Evolutionary conservation across 1,139 yeast genomes (phyloP).

Genomic region (Kurtzmaniella quercitrusa): DNA sequence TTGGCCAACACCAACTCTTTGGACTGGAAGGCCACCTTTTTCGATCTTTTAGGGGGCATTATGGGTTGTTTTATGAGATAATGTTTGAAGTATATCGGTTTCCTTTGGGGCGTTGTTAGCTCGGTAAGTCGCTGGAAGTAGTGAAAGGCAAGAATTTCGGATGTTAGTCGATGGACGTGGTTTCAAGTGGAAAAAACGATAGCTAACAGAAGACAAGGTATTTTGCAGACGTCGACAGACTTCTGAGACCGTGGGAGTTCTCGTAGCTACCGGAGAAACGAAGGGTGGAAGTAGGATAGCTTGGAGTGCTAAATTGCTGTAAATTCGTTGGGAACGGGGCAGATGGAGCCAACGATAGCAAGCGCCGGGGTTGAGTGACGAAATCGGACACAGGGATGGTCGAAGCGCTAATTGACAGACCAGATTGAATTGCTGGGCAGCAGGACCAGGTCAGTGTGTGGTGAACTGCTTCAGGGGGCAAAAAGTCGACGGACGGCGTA

Average conservation of each 20-base stretch:
- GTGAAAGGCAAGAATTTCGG: too few species aligned
- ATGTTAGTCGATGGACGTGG: neutral
- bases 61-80: too few species aligned
- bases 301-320: too few species aligned
- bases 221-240: too few species aligned
- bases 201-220: too few species aligned
- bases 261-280: too few species aligned
- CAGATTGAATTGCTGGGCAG: neutral
- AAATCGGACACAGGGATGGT: neutral
- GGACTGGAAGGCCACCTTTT: constrained; percentile 20
- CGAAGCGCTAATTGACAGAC: neutral
- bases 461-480: neutral
- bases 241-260: too few species aligned
- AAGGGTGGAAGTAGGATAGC: too few species aligned
- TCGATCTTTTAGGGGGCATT: constrained; percentile 26
- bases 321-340: neutral
- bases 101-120: too few species aligned
- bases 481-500: neutral
- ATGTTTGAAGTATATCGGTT: too few species aligned
- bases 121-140: too few species aligned
- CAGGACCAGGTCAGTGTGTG: neutral
- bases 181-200: too few species aligned
- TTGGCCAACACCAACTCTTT: constrained; percentile 41
- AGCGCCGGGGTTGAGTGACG: neutral
- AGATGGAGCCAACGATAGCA: neutral